Base-by-base conservation (phyloP, 768 basidiomycete species). In the Boletus reticuloceps region DNA sequence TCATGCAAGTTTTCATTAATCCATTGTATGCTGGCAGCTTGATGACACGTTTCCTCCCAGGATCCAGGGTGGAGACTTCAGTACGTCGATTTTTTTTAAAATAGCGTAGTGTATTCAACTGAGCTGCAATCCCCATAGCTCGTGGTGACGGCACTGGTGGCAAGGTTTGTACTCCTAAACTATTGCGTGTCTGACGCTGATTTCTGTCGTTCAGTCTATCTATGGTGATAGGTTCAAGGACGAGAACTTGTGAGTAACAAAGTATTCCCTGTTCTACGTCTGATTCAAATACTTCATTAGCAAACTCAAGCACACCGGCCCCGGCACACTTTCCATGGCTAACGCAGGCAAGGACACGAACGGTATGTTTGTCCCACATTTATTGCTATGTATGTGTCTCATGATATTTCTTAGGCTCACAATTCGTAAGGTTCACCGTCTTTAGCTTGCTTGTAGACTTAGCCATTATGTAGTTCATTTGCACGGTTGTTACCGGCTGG, bases 11-110 rank as follows among this genome's bases (percentile, higher is more conserved):
- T 32, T 14, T 44, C 36, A 39, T 36, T 42, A 19, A 25, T 48
- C 7, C 25, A 6, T 44, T 48, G 6, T 9, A 7, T 36, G 12
- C 38, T 25, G 16, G 6, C 34, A 5, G 13, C 8, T 34, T 27
- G 29, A 12, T 60, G 10, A 55, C 41, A 55, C 10, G 10, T 20
- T 25, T 47, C 61, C 9, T n/a, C 27, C 36, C 58, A 91, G 91
- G 91, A 94, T 96, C 64, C 95, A 98, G 76, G 95, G 95, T 66
- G 96, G 96, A 75, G 96, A 98, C 77, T 99, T 98, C 75, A 97
- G 91, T 89, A 71, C 64, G 89, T 82, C 20, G 16, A 54, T 12
- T 19, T 34, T 56, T 50, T 11, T 39, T 55, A 39, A 34, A 12
- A 36, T 36, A 12, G 2, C 8, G 27, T 29, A 36, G 34, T 55